These are phyloP conservation scores for Carnegiea gigantea DNA, from an alignment of 179 eudicot genomes.

Conservation along the genomic window DNA sequence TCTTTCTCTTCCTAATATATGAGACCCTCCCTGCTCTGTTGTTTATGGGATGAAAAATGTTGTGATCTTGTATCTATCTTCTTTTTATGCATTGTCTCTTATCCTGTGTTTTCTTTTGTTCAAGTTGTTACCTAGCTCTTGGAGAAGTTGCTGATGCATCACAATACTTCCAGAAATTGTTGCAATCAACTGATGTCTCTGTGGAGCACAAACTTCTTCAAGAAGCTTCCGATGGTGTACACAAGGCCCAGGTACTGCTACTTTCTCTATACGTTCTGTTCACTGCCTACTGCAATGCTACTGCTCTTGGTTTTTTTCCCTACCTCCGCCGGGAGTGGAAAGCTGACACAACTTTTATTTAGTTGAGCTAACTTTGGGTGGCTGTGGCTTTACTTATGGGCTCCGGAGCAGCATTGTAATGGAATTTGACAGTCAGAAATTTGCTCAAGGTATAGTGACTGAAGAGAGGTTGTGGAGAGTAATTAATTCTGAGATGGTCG, in stretches of 20 bases:
- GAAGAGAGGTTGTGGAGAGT: neutral
- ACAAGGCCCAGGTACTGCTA: slow-evolving; percentile 73
- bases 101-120: slow-evolving; percentile 23
- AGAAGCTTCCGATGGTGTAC: slow-evolving; percentile 88
- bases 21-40: neutral
- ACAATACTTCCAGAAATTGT: slow-evolving; percentile 55
- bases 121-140: slow-evolving; percentile 85
- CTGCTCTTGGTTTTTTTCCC: neutral
- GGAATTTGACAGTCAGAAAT: neutral
- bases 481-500: neutral
- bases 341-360: slow-evolving; percentile 4
- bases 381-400: neutral
- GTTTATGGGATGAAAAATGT: neutral
- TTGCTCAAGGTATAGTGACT: neutral
- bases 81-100: slow-evolving; percentile 2
- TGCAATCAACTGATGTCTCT: slow-evolving; percentile 53
- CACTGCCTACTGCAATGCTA: neutral
- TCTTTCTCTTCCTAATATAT: neutral
- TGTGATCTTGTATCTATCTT: neutral
- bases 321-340: neutral
- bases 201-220: slow-evolving; percentile 75
- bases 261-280: neutral
- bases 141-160: slow-evolving; percentile 79
- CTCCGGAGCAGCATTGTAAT: neutral
- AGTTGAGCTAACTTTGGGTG: neutral